Percentiles rank a stretch among this genome's conserved stretches.
phyloP scores from a whole-genome alignment of 148 eudicot species.

The Chenopodium quinoa region DNA sequence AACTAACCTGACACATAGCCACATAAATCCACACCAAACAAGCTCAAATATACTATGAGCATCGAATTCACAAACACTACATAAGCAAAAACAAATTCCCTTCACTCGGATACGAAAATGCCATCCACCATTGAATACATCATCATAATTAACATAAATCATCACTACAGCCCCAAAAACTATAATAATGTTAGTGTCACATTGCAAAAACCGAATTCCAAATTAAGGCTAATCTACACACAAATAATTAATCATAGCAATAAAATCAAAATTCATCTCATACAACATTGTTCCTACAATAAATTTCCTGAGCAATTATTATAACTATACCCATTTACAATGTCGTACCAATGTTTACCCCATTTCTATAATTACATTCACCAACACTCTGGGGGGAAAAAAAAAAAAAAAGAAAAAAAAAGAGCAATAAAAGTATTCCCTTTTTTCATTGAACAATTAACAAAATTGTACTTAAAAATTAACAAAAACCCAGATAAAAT shows the following conservation, averaged over 20 bases:
- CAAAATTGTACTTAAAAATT: background rate
- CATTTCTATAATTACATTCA: background rate
- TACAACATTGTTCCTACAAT: background rate
- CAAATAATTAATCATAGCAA: background rate
- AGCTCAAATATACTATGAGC: background rate
- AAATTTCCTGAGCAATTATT: no score
- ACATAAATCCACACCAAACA: background rate
- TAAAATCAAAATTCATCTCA: background rate
- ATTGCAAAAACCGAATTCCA: background rate
- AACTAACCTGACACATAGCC: no score
- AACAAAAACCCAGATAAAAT: background rate
- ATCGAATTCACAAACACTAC: background rate
- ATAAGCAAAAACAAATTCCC: background rate
- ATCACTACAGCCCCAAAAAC: background rate
- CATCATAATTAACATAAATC: background rate
- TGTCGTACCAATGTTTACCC: background rate
- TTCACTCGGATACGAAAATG: background rate
- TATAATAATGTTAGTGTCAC: background rate
- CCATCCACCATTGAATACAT: background rate
- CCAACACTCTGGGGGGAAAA: conserved; percentile 4
- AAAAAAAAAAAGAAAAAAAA: background rate
- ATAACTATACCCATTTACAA: no score
- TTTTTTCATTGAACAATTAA: no score
- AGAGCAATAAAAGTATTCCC: background rate
- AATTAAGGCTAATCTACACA: background rate